Percentiles rank a stretch among this genome's conserved stretches.
These are phyloP conservation scores for Waltiozyma sp. DNA, from an alignment of 1,139 yeast species.

Conservation along the genomic window DNA sequence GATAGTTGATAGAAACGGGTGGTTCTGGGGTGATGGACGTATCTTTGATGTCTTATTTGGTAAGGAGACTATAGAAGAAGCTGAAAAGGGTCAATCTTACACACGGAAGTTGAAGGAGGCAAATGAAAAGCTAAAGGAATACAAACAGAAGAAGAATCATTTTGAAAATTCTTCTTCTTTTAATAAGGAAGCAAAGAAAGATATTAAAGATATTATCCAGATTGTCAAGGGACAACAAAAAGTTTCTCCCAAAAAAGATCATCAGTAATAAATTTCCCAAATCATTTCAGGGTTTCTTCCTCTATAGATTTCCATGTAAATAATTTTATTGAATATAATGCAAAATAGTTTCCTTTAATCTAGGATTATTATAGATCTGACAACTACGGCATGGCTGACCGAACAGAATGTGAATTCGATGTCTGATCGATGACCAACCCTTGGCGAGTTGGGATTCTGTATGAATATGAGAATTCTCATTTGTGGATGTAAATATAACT, in stretches of 20 bases:
- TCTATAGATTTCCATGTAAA: no score
- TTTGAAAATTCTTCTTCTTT: constrained; percentile 13
- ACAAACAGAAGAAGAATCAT: constrained; percentile 10
- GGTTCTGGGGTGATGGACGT: constrained; percentile 88
- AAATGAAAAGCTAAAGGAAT: constrained; percentile 10
- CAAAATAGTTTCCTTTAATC: no score
- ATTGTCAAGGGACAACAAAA: constrained; percentile 7
- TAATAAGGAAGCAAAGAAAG: constrained; percentile 11
- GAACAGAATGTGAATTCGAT: no score
- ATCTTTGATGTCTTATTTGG: constrained; percentile 74
- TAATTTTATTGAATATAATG: background rate
- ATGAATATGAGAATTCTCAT: no score
- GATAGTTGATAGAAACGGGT: constrained; percentile 77
- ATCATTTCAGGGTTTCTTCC: no score
- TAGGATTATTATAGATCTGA: no score
- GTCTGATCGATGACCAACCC: no score
- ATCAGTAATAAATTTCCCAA: background rate
- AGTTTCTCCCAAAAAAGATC: constrained; percentile 1
- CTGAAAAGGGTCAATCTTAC: constrained; percentile 66
- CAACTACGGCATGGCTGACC: no score
- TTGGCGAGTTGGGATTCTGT: no score
- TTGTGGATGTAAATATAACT: no score
- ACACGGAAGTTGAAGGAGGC: constrained; percentile 30
- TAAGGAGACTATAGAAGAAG: constrained; percentile 61
- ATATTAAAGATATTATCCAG: constrained; percentile 10